phyloP scores from a whole-genome alignment of 73 alveolate species.

The Uronychia binucleata region DNA sequence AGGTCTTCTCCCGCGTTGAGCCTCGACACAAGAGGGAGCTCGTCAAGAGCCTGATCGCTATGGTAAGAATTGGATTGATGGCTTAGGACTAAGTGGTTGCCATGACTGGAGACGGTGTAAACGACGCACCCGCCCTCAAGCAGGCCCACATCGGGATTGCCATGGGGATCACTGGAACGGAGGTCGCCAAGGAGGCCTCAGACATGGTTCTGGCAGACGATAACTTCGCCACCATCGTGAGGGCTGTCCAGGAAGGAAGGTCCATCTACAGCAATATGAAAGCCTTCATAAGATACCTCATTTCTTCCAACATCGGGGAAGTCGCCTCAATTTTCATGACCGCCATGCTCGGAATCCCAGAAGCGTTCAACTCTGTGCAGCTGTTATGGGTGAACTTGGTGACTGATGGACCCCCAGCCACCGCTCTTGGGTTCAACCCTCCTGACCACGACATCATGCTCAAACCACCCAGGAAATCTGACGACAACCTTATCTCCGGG shows the following conservation, averaged over 20 bases:
- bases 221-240: constrained; percentile 98
- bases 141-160: constrained; percentile 99
- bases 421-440: constrained; percentile 99
- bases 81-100: constrained; percentile 86
- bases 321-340: constrained; percentile 98
- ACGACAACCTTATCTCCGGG: constrained; percentile 71
- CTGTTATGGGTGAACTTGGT: constrained; percentile 99
- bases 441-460: constrained; percentile 97
- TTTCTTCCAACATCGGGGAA: constrained; percentile 98
- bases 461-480: constrained; percentile 91
- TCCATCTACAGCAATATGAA: constrained; percentile 98
- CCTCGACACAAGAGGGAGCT: constrained; percentile 94
- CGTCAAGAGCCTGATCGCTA: constrained; percentile 66
- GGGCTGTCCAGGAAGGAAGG: constrained; percentile 99
- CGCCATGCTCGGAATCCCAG: constrained; percentile 98
- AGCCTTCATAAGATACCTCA: constrained; percentile 98
- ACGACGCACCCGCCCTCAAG: constrained; percentile 99
- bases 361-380: constrained; percentile 98
- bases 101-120: constrained; percentile 99
- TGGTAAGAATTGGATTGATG: constrained; percentile 16
- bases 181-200: constrained; percentile 99
- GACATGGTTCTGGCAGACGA: constrained; percentile 99
- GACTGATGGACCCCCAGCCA: constrained; percentile 99
- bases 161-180: constrained; percentile 99
- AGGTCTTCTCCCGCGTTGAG: constrained; percentile 93